Evolutionary conservation across 148 eudicot species (phyloP).

Genomic region (Rhododendron kiyosumense): DNA sequence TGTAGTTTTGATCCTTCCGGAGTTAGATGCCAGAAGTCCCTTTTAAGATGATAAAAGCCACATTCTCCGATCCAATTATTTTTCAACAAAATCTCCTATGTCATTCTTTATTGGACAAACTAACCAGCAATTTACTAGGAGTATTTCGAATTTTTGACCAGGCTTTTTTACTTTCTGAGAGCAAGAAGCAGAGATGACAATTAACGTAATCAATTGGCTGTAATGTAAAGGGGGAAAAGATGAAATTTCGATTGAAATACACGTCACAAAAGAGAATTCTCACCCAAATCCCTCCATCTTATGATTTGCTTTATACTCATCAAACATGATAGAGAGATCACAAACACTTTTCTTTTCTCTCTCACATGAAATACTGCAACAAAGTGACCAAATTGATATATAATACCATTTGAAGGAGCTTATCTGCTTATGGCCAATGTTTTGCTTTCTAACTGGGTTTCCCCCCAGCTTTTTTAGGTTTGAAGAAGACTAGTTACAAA

Average conservation of each 20-base stretch:
- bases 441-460: constrained; percentile 19
- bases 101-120: too few species aligned
- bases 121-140: too few species aligned
- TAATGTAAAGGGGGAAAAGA: neutral
- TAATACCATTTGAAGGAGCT: neutral
- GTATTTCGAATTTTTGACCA: too few species aligned
- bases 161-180: too few species aligned
- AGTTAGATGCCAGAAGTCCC: neutral
- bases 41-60: neutral
- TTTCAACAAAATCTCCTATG: neutral
- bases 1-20: neutral
- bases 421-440: neutral
- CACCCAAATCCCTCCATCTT: neutral
- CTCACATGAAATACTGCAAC: neutral
- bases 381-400: neutral
- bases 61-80: neutral
- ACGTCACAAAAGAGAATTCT: neutral
- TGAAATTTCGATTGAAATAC: neutral
- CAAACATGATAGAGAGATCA: neutral
- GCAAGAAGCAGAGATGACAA: neutral
- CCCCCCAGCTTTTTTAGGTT: constrained; percentile 19
- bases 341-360: neutral
- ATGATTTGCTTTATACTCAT: neutral
- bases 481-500: constrained; percentile 23
- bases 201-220: neutral